These are phyloP conservation scores for Marvania coccoides DNA, from an alignment of 139 green algal genomes.

Conservation along the genomic window DNA sequence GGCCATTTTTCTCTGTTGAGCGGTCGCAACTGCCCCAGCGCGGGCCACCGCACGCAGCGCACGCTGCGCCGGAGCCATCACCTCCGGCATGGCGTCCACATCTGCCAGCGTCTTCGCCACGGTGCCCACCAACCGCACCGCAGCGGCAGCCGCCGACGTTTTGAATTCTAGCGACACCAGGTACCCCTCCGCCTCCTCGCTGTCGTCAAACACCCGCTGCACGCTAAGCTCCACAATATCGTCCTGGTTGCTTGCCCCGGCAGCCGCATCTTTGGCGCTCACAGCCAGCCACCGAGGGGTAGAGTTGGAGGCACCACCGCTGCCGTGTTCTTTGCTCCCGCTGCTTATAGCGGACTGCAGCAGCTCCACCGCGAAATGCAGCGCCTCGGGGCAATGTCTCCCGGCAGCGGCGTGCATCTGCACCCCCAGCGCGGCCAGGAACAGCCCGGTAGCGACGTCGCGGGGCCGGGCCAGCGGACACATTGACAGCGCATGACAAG, in stretches of 20 bases:
- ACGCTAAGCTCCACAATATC: constrained; percentile 15
- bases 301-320: background rate
- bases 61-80: constrained; percentile 27
- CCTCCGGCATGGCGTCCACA: constrained; percentile 39
- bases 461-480: constrained; percentile 39
- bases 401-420: constrained; percentile 35
- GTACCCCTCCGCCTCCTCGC: background rate
- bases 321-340: too few species aligned
- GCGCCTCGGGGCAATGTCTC: constrained; percentile 52
- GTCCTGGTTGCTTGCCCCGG: background rate
- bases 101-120: constrained; percentile 13
- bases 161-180: constrained; percentile 19
- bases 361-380: constrained; percentile 43
- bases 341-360: constrained; percentile 20
- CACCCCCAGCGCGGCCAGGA: constrained; percentile 29
- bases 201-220: background rate
- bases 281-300: constrained; percentile 4
- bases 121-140: constrained; percentile 30
- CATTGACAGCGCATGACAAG: constrained; percentile 30
- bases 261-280: background rate
- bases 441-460: constrained; percentile 34
- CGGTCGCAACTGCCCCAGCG: background rate
- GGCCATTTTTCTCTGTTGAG: background rate
- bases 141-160: constrained; percentile 17
- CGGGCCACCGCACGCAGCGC: constrained; percentile 5